Base-by-base conservation (phyloP, 176 grass and related monocot genomes). In the Avena eriantha region DNA sequence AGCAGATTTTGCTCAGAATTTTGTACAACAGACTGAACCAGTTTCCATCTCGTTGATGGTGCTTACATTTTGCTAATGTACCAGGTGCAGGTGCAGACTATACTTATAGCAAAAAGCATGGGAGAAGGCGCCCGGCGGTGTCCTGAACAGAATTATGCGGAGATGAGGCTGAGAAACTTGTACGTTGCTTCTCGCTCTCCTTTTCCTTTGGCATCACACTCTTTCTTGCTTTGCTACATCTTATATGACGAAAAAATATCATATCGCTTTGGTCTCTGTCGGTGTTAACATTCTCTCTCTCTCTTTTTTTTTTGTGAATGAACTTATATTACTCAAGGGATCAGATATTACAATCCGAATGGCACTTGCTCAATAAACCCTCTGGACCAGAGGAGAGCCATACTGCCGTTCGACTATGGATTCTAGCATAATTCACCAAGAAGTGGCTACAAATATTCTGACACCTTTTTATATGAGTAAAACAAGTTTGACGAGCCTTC, bases 41-140 rank as follows among this genome's bases (percentile, higher is more conserved):
- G 0, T 58, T 57, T 69, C 16, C 22, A 51, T 49, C 16, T 49
- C 7, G 21, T 59, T 70, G 10, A 8, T n/a, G 26, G 23, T 47
- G 55, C 64, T 49, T 31, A 5, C 8, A n/a, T 8, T 12, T 12
- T 11, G 10, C 34, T 43, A 31, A 70, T 45, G 31, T 23, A 55
- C 8, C 43, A 76, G 43, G 46, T 78, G 63, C 43, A 76, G 43
- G 46, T 78, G 63, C 71, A 89, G 89, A 81, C 84, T 82, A 87
- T 80, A 73, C 81, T 89, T 88, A 21, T 89, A 56, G 84, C 80
- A 0, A 77, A 91, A 76, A 87, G 80, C 39, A 76, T 85, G 31
- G 87, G 87, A 21, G 84, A 87, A 7, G 89, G 84, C 50, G 76
- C 91, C 80, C 46, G 87, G 82, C 61, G 80, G 2, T 86, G 69